A percentile compares a stretch with the other conserved stretches of the same genome.
Conservation (phyloP, 805 yeast species). For the Grigorovia yakushimaensis region DNA sequence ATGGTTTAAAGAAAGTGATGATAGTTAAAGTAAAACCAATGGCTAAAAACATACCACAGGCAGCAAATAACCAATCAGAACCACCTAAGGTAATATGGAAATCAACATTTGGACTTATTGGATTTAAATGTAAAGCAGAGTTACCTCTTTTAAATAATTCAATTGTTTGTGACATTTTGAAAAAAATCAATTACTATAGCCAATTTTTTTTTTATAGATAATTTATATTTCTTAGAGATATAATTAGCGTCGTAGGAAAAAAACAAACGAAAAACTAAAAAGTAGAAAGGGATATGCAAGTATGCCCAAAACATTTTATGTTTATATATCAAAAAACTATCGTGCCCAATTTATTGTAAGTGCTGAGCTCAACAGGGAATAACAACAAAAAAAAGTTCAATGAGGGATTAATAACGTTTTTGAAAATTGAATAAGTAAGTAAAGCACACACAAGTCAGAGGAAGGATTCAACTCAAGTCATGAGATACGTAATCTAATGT, state of each 20-base stretch:
- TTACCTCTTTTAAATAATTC: slow-evolving; percentile 27
- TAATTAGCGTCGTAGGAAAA: neutral
- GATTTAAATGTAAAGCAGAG: slow-evolving; percentile 37
- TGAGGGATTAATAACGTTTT: neutral
- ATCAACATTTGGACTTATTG: slow-evolving; percentile 35
- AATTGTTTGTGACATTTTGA: slow-evolving; percentile 9
- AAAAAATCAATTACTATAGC: too few species aligned
- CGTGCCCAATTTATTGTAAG: neutral
- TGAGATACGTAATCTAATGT: too few species aligned
- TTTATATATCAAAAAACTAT: too few species aligned
- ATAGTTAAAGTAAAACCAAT: slow-evolving; percentile 25
- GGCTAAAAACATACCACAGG: slow-evolving; percentile 37
- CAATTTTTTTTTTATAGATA: too few species aligned
- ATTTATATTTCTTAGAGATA: neutral
- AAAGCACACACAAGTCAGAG: too few species aligned
- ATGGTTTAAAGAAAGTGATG: slow-evolving; percentile 23
- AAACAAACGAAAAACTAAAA: neutral
- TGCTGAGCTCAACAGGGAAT: neutral
- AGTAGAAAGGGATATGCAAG: too few species aligned
- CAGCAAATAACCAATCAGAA: slow-evolving; percentile 64
- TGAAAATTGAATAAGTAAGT: neutral
- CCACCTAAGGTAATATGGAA: slow-evolving; percentile 50
- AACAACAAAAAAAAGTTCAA: neutral
- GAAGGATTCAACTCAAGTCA: too few species aligned
- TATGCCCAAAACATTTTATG: neutral